A percentile compares a stretch with the other conserved stretches of the same genome.
Conservation (phyloP, 2,329 filamentous ascomycete genomes). For the Mycosphaerella sp. region DNA sequence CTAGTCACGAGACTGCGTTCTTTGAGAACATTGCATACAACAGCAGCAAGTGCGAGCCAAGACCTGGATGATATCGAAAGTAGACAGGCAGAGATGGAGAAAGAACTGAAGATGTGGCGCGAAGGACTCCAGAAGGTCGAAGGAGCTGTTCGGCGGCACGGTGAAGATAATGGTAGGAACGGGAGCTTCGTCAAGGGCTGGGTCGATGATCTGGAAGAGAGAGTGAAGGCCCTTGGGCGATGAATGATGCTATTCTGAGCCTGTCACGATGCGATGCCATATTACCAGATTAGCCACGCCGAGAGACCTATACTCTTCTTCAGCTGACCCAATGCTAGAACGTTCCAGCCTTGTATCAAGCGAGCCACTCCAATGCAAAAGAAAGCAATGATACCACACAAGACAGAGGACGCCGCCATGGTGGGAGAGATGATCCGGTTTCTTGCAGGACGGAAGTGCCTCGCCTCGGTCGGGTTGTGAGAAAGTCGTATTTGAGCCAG, state of each 20-base stretch:
- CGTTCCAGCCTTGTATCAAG: no score
- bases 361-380: no score
- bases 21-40: slow-evolving; percentile 74
- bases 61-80: slow-evolving; percentile 71
- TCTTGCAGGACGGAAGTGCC: no score
- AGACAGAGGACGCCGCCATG: no score
- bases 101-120: slow-evolving; percentile 80
- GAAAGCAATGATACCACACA: no score
- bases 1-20: slow-evolving; percentile 80
- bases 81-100: slow-evolving; percentile 72
- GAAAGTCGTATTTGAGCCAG: no score
- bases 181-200: slow-evolving; percentile 78
- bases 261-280: neutral
- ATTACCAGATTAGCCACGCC: neutral
- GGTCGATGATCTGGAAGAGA: slow-evolving; percentile 79
- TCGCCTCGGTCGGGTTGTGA: no score
- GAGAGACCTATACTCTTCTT: neutral
- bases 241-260: slow-evolving; percentile 4
- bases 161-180: slow-evolving; percentile 67
- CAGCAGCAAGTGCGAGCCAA: slow-evolving; percentile 73
- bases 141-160: slow-evolving; percentile 62
- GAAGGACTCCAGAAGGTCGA: slow-evolving; percentile 76
- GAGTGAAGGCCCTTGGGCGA: slow-evolving; percentile 49
- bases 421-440: no score
- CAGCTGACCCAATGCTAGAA: no score